Conservation (phyloP, 257 asterid species). For the Ehretia macrophylla region DNA sequence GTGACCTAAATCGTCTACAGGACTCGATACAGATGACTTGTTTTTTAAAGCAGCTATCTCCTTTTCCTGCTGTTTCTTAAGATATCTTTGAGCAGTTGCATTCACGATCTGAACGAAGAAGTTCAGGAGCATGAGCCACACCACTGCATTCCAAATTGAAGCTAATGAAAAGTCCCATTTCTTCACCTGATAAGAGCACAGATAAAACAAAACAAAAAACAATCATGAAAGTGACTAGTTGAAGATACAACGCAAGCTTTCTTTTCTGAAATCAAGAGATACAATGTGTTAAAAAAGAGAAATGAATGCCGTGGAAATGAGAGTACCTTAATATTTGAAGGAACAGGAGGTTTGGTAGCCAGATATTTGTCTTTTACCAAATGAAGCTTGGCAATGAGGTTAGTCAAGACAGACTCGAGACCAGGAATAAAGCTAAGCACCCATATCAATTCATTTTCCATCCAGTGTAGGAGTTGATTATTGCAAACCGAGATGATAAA, state of each 20-base stretch:
- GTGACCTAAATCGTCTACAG: slow-evolving; percentile 10
- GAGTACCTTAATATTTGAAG: slow-evolving; percentile 54
- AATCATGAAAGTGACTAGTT: not conserved
- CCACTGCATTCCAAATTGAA: slow-evolving; percentile 70
- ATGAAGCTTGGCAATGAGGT: slow-evolving; percentile 67
- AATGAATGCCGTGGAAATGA: not conserved
- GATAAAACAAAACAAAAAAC: not conserved
- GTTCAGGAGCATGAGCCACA: slow-evolving; percentile 76
- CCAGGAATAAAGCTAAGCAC: slow-evolving; percentile 80
- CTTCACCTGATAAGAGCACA: slow-evolving; percentile 33
- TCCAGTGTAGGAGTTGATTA: slow-evolving; percentile 91
- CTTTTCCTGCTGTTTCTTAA: slow-evolving; percentile 62
- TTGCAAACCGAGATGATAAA: slow-evolving; percentile 86
- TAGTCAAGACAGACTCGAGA: slow-evolving; percentile 49
- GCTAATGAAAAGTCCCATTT: slow-evolving; percentile 76
- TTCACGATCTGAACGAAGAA: slow-evolving; percentile 71
- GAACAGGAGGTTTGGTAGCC: slow-evolving; percentile 44
- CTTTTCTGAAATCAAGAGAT: not conserved
- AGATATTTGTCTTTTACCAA: slow-evolving; percentile 79
- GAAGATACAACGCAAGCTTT: not conserved
- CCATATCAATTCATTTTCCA: slow-evolving; percentile 84
- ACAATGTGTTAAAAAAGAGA: not conserved
- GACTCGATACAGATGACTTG: slow-evolving; percentile 30
- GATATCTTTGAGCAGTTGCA: slow-evolving; percentile 60
- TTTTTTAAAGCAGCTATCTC: slow-evolving; percentile 47